Percentiles rank a stretch among this genome's conserved stretches.
phyloP scores from a whole-genome alignment of 768 basidiomycete genomes.

The Suillus americanus region DNA sequence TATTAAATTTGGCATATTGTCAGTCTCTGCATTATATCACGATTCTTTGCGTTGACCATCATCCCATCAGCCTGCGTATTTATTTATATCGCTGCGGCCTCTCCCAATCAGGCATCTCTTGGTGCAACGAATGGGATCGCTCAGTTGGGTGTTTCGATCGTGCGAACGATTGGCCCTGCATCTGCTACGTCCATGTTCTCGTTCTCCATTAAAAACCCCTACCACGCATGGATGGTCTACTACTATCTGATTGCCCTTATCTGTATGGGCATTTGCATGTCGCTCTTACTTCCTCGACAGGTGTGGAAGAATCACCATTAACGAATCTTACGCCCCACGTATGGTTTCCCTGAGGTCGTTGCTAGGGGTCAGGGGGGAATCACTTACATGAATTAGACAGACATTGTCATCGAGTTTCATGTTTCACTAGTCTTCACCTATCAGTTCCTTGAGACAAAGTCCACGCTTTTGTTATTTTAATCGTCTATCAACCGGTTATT shows the following conservation, averaged over 20 bases:
- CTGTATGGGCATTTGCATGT: slow-evolving; percentile 15
- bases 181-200: slow-evolving; percentile 66
- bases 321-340: neutral
- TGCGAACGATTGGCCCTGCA: slow-evolving; percentile 53
- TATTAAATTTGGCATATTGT: slow-evolving; percentile 59
- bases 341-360: neutral
- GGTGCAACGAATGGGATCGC: slow-evolving; percentile 72
- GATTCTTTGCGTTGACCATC: neutral
- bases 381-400: neutral
- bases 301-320: slow-evolving; percentile 15
- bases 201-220: slow-evolving; percentile 49
- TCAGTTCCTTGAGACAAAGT: neutral
- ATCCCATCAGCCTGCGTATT: slow-evolving; percentile 58
- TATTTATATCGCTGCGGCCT: slow-evolving; percentile 64
- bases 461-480: neutral
- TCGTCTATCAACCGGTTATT: neutral
- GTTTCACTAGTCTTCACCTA: neutral
- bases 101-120: slow-evolving; percentile 65
- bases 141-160: slow-evolving; percentile 42
- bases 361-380: neutral
- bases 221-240: slow-evolving; percentile 28
- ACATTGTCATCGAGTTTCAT: no score
- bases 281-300: slow-evolving; percentile 28
- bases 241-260: slow-evolving; percentile 25
- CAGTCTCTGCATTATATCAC: slow-evolving; percentile 20